phyloP scores from a whole-genome alignment of 345 rosid species.

The Hibiscus syriacus region DNA sequence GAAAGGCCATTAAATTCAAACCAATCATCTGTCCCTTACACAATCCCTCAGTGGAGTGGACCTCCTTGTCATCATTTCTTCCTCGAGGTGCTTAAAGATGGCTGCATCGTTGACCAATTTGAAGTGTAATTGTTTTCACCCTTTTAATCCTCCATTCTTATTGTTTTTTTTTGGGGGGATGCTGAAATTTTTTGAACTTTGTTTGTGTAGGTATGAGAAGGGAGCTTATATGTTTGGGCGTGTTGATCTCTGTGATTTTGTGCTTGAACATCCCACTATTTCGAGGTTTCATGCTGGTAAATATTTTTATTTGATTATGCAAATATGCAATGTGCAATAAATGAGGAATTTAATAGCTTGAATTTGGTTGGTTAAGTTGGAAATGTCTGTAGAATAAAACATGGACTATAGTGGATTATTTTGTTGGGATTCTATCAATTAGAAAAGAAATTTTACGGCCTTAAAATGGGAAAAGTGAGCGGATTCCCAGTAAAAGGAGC shows the following conservation, averaged over 20 bases:
- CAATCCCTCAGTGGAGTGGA: conserved; percentile 87
- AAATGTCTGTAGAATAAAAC: background rate
- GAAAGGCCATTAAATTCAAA: conserved; percentile 12
- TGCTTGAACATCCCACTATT: conserved; percentile 81
- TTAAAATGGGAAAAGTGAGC: background rate
- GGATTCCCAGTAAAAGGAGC: background rate
- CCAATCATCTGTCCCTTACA: conserved; percentile 54
- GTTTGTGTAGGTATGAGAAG: conserved; percentile 48
- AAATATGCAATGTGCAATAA: background rate
- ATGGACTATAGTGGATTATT: background rate
- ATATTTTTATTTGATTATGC: background rate
- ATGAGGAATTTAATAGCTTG: background rate
- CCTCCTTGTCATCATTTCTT: conserved; percentile 55
- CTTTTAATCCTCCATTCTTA: background rate
- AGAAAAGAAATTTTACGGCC: background rate
- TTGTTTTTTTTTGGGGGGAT: background rate
- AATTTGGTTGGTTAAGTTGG: background rate
- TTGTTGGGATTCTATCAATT: background rate
- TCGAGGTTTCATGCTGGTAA: conserved; percentile 95
- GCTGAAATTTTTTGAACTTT: background rate
- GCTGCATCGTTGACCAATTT: conserved; percentile 54
- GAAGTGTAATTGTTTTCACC: conserved; percentile 34
- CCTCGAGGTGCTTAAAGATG: conserved; percentile 83
- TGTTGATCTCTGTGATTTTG: conserved; percentile 72
- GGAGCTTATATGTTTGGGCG: conserved; percentile 99